Conservation (phyloP, 176 grass and related monocot genomes). For the Oryza brachyantha region DNA sequence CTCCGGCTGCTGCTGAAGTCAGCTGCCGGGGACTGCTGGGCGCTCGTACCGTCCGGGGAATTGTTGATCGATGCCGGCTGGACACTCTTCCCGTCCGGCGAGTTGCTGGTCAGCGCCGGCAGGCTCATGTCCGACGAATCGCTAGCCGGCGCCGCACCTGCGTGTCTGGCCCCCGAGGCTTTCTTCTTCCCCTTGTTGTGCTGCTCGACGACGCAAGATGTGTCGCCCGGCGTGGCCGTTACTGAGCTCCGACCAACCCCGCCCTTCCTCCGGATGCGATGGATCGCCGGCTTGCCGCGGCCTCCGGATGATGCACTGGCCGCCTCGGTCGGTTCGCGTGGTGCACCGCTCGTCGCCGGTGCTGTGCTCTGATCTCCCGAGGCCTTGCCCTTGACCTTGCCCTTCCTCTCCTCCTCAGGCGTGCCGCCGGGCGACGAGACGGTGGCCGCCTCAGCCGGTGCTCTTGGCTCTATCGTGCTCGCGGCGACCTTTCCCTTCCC, state of each 20-base stretch:
- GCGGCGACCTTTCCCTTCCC: not conserved
- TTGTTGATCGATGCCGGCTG: too few relatives aligned
- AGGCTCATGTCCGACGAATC: not conserved
- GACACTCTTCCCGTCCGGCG: not conserved
- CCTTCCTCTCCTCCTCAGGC: not conserved
- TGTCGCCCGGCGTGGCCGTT: not conserved
- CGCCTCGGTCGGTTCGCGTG: not conserved
- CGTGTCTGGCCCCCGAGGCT: not conserved
- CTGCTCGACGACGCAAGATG: not conserved
- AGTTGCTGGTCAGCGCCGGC: not conserved
- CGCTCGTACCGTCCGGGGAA: not conserved
- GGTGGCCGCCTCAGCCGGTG: not conserved
- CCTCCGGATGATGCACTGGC: not conserved
- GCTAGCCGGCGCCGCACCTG: not conserved
- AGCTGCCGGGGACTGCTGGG: not conserved
- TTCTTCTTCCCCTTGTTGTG: not conserved
- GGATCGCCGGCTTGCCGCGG: not conserved
- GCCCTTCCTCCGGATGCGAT: not conserved
- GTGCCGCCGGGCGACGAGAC: not conserved
- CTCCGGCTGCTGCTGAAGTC: not conserved
- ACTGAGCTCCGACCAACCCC: not conserved
- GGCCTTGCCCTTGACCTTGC: not conserved
- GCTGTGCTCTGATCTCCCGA: not conserved
- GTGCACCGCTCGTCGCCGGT: not conserved
- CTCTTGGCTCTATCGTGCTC: not conserved